Evolutionary conservation across 2,329 filamentous ascomycete genomes (phyloP).

Genomic region (Uncinocarpus reesii): DNA sequence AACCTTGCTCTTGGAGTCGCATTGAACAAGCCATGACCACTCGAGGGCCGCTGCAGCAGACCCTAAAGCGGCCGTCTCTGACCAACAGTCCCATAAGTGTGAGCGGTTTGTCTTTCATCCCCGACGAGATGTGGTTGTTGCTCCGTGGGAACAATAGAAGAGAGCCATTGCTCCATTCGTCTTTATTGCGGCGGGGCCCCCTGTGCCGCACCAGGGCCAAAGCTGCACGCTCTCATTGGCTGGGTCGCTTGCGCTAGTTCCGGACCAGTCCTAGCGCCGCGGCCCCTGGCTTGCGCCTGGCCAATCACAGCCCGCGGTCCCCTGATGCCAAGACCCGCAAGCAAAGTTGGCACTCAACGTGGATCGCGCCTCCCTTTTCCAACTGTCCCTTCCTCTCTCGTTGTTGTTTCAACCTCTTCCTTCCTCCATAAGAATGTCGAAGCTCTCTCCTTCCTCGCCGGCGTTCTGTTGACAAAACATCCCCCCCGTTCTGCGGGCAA

Average conservation of each 20-base stretch:
- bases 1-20: too few species aligned
- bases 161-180: neutral
- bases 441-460: conserved; percentile 4
- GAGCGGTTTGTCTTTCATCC: too few species aligned
- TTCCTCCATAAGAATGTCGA: neutral
- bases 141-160: too few species aligned
- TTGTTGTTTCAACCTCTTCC: conserved; percentile 1
- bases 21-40: too few species aligned
- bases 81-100: too few species aligned
- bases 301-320: neutral
- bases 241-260: neutral
- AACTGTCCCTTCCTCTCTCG: neutral
- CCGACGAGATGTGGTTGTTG: too few species aligned
- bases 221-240: neutral
- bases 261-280: neutral
- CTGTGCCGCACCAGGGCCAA: neutral
- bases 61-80: too few species aligned
- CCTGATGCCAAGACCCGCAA: neutral
- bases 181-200: neutral
- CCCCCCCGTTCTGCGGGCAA: too few species aligned
- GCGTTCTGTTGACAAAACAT: too few species aligned
- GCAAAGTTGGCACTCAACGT: neutral
- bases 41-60: too few species aligned
- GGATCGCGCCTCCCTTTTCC: neutral
- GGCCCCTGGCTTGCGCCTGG: neutral